A percentile compares a stretch with the other conserved stretches of the same genome.
phyloP scores from a whole-genome alignment of 2,329 filamentous ascomycete species.

The Neopestalotiopsis sp. region DNA sequence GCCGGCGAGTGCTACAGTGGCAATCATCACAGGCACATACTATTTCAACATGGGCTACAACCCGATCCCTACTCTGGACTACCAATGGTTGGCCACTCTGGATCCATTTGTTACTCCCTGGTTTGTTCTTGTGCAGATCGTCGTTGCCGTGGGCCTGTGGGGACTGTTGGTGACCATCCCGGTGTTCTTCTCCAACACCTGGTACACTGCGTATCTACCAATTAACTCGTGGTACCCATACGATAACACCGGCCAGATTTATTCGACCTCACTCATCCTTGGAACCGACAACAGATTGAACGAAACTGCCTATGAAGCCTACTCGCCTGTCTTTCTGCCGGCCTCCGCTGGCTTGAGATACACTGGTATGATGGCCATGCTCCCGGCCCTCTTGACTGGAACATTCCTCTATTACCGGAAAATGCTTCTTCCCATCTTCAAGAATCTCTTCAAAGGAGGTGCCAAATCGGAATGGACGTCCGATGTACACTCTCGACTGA shows the following conservation, averaged over 20 bases:
- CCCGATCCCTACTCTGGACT: neutral
- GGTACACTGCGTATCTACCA: neutral
- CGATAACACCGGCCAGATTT: neutral
- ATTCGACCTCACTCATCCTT: neutral
- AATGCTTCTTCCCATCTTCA: neutral
- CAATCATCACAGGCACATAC: neutral
- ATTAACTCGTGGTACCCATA: neutral
- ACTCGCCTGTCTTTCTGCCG: neutral
- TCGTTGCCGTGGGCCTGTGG: neutral
- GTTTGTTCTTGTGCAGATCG: neutral
- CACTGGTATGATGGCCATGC: neutral
- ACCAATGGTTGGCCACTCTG: neutral
- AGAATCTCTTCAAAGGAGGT: neutral
- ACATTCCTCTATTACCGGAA: neutral
- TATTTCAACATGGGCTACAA: neutral
- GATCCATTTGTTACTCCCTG: neutral
- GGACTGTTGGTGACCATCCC: neutral
- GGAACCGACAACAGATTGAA: neutral
- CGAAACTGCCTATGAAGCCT: neutral
- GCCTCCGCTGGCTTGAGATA: neutral
- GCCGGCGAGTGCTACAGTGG: neutral
- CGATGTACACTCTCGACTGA: neutral
- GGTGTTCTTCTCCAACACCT: neutral
- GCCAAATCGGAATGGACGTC: neutral
- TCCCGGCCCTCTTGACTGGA: neutral